Percentiles rank a stretch among this genome's conserved stretches.
phyloP scores from a whole-genome alignment of 1,139 yeast species.

The Dujonia santamariae region DNA sequence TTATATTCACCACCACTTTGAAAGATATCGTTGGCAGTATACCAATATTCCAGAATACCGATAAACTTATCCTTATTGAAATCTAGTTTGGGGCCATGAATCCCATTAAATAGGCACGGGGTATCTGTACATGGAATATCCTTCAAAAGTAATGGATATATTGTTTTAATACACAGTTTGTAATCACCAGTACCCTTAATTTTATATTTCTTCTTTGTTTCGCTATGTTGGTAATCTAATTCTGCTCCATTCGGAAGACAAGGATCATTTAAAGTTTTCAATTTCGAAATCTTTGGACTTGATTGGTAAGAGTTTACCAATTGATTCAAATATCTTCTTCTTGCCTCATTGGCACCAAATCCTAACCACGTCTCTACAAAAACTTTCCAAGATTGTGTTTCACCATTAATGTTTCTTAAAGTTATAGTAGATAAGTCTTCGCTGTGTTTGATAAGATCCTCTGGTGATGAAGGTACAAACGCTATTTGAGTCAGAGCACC shows the following conservation, averaged over 20 bases:
- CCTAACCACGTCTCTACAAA: conserved; percentile 85
- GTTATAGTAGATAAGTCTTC: conserved; percentile 62
- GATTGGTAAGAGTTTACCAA: conserved; percentile 30
- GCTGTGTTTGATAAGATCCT: conserved; percentile 52
- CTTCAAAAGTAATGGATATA: conserved; percentile 68
- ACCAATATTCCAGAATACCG: conserved; percentile 84
- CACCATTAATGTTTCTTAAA: conserved; percentile 59
- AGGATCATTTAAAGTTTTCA: conserved; percentile 51
- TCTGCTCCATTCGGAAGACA: conserved; percentile 65
- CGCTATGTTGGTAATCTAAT: conserved; percentile 24
- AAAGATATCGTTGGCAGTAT: conserved; percentile 78
- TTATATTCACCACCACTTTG: conserved; percentile 76
- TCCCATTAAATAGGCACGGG: conserved; percentile 79
- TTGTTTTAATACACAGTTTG: conserved; percentile 61
- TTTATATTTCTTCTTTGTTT: conserved; percentile 43
- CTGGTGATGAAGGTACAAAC: conserved; percentile 59
- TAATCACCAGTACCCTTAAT: conserved; percentile 67
- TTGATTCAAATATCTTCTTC: conserved; percentile 59
- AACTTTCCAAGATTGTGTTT: conserved; percentile 61
- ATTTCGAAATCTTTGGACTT: conserved; percentile 20
- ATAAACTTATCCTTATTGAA: conserved; percentile 70
- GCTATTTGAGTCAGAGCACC: conserved; percentile 85
- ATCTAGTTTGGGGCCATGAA: conserved; percentile 72
- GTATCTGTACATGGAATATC: conserved; percentile 70
- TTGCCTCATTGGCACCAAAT: conserved; percentile 80